Evolutionary conservation across 2,329 filamentous ascomycete species (phyloP).

Genomic region (Thelonectria discophora): DNA sequence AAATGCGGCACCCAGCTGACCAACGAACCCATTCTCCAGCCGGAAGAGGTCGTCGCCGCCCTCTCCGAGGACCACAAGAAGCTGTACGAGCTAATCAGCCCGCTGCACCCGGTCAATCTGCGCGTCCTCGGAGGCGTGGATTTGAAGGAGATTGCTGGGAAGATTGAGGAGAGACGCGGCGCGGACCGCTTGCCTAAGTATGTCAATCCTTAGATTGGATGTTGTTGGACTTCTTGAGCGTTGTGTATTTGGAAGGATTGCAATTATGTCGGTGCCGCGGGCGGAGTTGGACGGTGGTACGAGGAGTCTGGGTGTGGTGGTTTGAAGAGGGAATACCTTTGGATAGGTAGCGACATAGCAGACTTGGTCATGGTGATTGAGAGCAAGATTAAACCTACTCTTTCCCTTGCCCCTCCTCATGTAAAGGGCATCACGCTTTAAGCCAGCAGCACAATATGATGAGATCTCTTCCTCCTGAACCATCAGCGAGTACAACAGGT

Average conservation of each 20-base stretch:
- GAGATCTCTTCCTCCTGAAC: no score
- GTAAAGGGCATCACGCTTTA: no score
- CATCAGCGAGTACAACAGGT: no score
- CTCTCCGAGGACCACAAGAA: conserved; percentile 41
- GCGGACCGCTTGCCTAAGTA: conserved; percentile 1
- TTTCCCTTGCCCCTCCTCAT: no score
- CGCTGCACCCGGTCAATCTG: conserved; percentile 49
- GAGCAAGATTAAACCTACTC: no score
- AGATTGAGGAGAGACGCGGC: background rate
- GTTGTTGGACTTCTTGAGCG: background rate
- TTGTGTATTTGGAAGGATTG: background rate
- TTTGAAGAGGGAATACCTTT: background rate
- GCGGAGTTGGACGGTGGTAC: background rate
- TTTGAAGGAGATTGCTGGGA: conserved; percentile 9
- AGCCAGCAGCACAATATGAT: no score
- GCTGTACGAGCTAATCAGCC: conserved; percentile 28
- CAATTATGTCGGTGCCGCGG: background rate
- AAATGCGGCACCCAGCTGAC: conserved; percentile 56
- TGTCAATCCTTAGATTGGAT: conserved; percentile 5
- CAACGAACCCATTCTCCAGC: conserved; percentile 43
- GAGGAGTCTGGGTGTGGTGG: background rate
- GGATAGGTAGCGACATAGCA: no score
- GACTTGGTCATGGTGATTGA: no score
- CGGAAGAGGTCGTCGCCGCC: conserved; percentile 48
- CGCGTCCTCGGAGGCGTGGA: conserved; percentile 38